Evolutionary conservation across 345 rosid species (phyloP), one percentile per base, ranked within the genome.

Genomic region (Anacardium occidentale): DNA sequence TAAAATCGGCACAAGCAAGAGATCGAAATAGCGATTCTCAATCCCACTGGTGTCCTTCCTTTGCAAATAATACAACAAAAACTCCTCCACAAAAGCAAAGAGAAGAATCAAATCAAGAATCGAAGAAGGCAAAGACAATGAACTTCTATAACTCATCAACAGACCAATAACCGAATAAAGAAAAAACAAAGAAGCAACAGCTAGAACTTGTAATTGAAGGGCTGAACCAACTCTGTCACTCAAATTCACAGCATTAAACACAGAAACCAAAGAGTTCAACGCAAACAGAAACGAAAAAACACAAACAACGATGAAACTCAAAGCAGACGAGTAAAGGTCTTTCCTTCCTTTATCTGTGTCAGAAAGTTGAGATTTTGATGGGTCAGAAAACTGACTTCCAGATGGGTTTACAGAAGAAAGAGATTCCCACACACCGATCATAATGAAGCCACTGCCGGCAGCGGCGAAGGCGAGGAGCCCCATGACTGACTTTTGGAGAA

Each of bases 41-140:
- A 81, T 73, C 60, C 84, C 84, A 64, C 79, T 83, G 0, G 79
- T 61, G 71, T 94, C 97, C 79, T 92, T 92, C 77, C 86, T 89
- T 79, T 86, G 97, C 75, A 88, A 63, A 84, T 92, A 92, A 76
- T 80, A 94, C 57, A 90, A 68, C 68, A 90, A 74, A 50, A 94
- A 92, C 77, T 94, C 98, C 73, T 94, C 97, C 63, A 82, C 71
- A 71, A 94, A 91, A 55, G 87, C 98, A 52, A 91, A 91, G 65
- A 92, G 90, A 68, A 85, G 80, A 37, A 94, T 25, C 69, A 87
- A 67, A 61, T 82, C 78, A 34, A 86, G 87, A 64, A 94, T 25
- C 73, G 81, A 71, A 0, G 78, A 60, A 18, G 93, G 93, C 61
- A 89, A 86, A 44, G 77, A 67, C 45, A 83, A 62, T 25, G 69